phyloP scores from a whole-genome alignment of 257 asterid species.

The Solanum pimpinellifolium region DNA sequence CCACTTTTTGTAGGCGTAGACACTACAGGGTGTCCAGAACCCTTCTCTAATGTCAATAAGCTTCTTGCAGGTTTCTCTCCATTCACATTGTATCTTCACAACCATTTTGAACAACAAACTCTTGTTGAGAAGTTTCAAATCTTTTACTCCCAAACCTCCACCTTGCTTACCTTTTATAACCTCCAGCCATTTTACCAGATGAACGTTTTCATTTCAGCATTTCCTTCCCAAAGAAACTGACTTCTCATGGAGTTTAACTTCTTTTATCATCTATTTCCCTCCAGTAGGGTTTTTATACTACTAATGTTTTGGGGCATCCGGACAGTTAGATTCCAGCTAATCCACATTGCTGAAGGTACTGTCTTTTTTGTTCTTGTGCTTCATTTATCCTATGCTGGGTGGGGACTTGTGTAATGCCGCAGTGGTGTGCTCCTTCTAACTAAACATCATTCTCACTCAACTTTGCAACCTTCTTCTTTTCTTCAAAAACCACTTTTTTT shows the following conservation, averaged over 20 bases:
- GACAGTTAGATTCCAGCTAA: background rate
- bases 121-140: background rate
- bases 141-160: background rate
- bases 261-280: background rate
- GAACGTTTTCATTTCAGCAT: background rate
- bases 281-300: background rate
- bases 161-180: background rate
- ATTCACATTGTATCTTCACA: background rate
- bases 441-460: background rate
- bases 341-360: background rate
- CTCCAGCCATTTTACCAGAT: background rate
- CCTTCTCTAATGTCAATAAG: background rate
- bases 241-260: background rate
- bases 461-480: background rate
- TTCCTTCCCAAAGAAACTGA: background rate
- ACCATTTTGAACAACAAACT: background rate
- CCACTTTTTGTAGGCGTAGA: background rate
- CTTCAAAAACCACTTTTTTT: background rate
- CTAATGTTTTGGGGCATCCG: background rate
- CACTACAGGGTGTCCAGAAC: background rate
- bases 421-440: background rate
- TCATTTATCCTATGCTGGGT: background rate
- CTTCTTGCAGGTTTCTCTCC: background rate
- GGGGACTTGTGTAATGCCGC: background rate
- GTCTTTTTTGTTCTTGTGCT: background rate